phyloP scores from a whole-genome alignment of 768 basidiomycete species.

The Crassisporium funariophilum region DNA sequence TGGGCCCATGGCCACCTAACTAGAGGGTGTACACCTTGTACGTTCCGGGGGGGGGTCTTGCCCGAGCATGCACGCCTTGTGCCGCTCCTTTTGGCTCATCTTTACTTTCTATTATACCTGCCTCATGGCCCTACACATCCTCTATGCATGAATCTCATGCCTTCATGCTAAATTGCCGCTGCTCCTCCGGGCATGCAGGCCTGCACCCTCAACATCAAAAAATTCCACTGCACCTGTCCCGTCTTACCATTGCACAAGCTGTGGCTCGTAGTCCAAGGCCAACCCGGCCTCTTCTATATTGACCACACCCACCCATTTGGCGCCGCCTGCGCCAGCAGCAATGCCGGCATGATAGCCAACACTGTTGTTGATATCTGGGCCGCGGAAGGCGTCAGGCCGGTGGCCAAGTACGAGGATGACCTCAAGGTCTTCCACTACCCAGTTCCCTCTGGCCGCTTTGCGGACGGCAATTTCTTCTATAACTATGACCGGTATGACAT shows the following conservation, averaged over 20 bases:
- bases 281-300: conserved; percentile 22
- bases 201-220: conserved; percentile 28
- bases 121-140: not conserved
- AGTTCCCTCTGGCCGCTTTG: not conserved
- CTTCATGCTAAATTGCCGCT: not conserved
- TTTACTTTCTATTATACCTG: not conserved
- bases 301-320: conserved; percentile 32
- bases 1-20: too few relatives aligned
- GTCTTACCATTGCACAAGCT: conserved; percentile 29
- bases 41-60: too few relatives aligned
- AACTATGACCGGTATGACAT: conserved; percentile 15
- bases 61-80: too few relatives aligned
- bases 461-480: conserved; percentile 12
- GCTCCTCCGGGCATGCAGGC: conserved; percentile 24
- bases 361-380: conserved; percentile 29
- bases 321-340: conserved; percentile 25
- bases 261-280: conserved; percentile 25
- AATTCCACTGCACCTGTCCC: conserved; percentile 33
- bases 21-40: too few relatives aligned
- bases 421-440: conserved; percentile 21
- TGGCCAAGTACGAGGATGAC: conserved; percentile 24
- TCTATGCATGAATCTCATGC: not conserved
- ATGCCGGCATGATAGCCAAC: conserved; percentile 28
- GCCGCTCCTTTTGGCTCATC: too few relatives aligned
- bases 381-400: conserved; percentile 13